These are phyloP conservation scores for Colletotrichum shisoi DNA, from an alignment of 2,329 filamentous ascomycete genomes.

Conservation along the genomic window DNA sequence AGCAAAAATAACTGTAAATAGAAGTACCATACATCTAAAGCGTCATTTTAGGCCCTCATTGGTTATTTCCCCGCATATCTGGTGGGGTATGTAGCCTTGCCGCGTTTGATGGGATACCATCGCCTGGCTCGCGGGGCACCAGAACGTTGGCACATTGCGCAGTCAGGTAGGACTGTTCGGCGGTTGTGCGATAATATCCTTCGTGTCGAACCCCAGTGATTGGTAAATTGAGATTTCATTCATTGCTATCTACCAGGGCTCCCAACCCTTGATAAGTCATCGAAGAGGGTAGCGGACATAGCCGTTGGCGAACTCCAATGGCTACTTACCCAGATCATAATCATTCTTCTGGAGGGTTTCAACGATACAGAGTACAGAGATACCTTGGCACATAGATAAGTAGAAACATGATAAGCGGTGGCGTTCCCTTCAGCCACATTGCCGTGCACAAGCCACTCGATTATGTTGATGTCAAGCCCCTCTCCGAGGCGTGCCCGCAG, in stretches of 20 bases:
- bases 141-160: background rate
- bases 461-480: background rate
- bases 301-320: background rate
- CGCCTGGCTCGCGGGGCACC: background rate
- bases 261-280: background rate
- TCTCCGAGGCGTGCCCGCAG: too few species aligned
- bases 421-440: slow-evolving; percentile 8
- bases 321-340: too few species aligned
- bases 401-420: background rate
- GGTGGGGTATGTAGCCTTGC: too few species aligned
- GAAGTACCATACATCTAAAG: too few species aligned
- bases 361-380: too few species aligned
- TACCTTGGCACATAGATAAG: too few species aligned
- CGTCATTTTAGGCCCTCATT: too few species aligned
- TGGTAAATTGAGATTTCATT: background rate
- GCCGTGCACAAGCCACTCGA: background rate
- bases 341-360: background rate
- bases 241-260: background rate
- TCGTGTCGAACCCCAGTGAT: background rate
- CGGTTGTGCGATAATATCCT: background rate
- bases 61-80: too few species aligned
- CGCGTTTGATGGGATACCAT: too few species aligned
- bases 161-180: background rate
- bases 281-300: background rate
- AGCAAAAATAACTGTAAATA: too few species aligned